Evolutionary conservation across 2,329 filamentous ascomycete species (phyloP).

Genomic region (Dryadomyces sulphureus): DNA sequence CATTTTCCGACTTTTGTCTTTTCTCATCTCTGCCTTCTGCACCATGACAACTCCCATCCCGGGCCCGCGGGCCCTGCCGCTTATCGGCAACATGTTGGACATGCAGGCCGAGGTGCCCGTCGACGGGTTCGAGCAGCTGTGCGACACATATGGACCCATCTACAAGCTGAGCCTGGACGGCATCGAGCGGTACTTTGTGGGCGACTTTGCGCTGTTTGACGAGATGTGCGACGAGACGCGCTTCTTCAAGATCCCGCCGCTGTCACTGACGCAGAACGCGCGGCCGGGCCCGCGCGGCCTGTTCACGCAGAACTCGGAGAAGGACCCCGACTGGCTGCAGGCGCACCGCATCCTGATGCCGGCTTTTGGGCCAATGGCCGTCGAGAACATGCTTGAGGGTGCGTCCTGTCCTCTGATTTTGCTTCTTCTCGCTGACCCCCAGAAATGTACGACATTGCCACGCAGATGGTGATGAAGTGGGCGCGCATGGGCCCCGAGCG

Average conservation of each 20-base stretch:
- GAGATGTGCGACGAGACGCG: conserved; percentile 12
- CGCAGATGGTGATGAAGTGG: conserved; percentile 53
- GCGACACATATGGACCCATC: conserved; percentile 10
- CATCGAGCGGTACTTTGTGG: conserved; percentile 4
- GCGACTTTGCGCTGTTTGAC: conserved; percentile 10
- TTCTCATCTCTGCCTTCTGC: background rate
- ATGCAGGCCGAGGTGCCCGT: conserved; percentile 10
- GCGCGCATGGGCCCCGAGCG: conserved; percentile 42
- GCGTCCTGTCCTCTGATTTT: background rate
- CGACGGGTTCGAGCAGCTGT: conserved; percentile 4
- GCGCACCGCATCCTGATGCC: conserved; percentile 53
- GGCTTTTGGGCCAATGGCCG: conserved; percentile 54
- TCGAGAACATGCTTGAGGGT: conserved; percentile 49
- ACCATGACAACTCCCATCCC: conserved; percentile 16
- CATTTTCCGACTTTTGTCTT: background rate
- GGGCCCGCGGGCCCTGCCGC: conserved; percentile 8
- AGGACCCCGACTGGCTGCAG: conserved; percentile 49
- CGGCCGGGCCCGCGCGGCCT: conserved; percentile 7
- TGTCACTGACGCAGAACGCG: conserved; percentile 1
- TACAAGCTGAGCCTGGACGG: conserved; percentile 6
- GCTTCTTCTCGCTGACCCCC: background rate
- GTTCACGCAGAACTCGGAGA: conserved; percentile 12
- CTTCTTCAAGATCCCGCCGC: conserved; percentile 10
- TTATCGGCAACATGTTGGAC: conserved; percentile 12
- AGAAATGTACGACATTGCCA: conserved; percentile 53